Conservation (phyloP, 257 asterid genomes). For the Fraxinus cuspidata region DNA sequence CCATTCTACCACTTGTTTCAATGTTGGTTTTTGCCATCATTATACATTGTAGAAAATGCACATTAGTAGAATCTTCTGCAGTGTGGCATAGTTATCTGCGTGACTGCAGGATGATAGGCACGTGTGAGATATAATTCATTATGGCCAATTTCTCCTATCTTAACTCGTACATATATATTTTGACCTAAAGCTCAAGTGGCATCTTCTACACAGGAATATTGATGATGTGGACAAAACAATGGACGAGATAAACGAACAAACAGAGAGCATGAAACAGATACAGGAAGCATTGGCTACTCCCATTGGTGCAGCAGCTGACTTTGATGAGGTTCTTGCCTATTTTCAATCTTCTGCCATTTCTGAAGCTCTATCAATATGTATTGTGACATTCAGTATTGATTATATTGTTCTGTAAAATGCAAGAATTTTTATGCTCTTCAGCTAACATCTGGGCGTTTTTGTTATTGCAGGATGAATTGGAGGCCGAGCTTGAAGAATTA, state of each 20-base stretch:
- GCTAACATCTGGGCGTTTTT: neutral
- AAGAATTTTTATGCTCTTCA: neutral
- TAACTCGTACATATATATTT: neutral
- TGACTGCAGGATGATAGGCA: neutral
- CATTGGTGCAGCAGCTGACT: slow-evolving; percentile 37
- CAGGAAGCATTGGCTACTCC: slow-evolving; percentile 44
- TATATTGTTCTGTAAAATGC: neutral
- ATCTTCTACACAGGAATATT: slow-evolving; percentile 31
- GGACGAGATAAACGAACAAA: slow-evolving; percentile 43
- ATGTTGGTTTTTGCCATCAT: neutral
- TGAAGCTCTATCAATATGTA: neutral
- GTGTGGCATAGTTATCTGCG: neutral
- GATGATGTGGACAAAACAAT: slow-evolving; percentile 47
- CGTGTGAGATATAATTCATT: too few relatives aligned
- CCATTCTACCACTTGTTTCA: neutral
- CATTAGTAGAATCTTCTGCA: neutral
- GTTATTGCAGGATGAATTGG: slow-evolving; percentile 39
- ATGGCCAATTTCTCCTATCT: neutral
- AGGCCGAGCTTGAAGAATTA: slow-evolving; percentile 43
- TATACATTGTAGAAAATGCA: neutral
- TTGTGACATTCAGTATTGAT: neutral
- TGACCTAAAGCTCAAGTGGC: neutral
- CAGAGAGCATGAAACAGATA: slow-evolving; percentile 39
- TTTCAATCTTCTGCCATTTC: neutral
- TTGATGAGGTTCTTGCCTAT: slow-evolving; percentile 36